Evolutionary conservation across 768 basidiomycete genomes (phyloP).

Genomic region (Wakefieldia striispora): DNA sequence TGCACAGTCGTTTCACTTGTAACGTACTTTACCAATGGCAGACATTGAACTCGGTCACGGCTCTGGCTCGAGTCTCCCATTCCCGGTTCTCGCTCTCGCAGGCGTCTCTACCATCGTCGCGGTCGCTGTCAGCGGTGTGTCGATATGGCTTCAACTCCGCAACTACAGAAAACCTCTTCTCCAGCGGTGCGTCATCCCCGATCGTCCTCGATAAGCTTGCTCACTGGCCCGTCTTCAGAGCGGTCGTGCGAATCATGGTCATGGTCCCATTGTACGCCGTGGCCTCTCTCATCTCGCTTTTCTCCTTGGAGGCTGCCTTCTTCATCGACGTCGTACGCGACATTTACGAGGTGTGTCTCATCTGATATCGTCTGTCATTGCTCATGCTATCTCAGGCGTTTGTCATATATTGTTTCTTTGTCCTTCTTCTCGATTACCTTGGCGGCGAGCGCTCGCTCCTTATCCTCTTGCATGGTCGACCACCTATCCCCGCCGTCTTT

Average conservation of each 20-base stretch:
- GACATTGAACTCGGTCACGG: constrained; percentile 36
- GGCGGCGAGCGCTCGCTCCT: constrained; percentile 94
- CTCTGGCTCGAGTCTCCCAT: constrained; percentile 59
- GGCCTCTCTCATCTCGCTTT: constrained; percentile 87
- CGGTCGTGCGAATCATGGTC: constrained; percentile 93
- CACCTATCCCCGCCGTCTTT: constrained; percentile 83
- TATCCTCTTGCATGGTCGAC: constrained; percentile 87
- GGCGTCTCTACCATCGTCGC: constrained; percentile 67
- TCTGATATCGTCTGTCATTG: not conserved
- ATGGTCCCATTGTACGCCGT: constrained; percentile 96
- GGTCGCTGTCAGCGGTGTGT: constrained; percentile 67
- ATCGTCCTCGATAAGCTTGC: constrained; percentile 7
- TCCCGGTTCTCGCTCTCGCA: constrained; percentile 56
- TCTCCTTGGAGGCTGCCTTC: constrained; percentile 93
- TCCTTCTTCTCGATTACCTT: constrained; percentile 75
- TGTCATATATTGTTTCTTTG: constrained; percentile 92
- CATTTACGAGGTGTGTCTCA: constrained; percentile 80
- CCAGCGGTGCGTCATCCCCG: constrained; percentile 54
- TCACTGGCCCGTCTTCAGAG: constrained; percentile 40
- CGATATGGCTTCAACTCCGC: constrained; percentile 78
- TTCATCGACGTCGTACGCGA: constrained; percentile 94
- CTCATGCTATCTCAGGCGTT: constrained; percentile 58
- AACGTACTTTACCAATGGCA: no score
- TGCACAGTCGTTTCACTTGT: no score
- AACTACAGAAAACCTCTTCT: constrained; percentile 82